Percentiles rank a stretch among this genome's conserved stretches.
Evolutionary conservation across 192 early-diverging fungal species (phyloP).

Genomic region (Cladochytrium replicatum): DNA sequence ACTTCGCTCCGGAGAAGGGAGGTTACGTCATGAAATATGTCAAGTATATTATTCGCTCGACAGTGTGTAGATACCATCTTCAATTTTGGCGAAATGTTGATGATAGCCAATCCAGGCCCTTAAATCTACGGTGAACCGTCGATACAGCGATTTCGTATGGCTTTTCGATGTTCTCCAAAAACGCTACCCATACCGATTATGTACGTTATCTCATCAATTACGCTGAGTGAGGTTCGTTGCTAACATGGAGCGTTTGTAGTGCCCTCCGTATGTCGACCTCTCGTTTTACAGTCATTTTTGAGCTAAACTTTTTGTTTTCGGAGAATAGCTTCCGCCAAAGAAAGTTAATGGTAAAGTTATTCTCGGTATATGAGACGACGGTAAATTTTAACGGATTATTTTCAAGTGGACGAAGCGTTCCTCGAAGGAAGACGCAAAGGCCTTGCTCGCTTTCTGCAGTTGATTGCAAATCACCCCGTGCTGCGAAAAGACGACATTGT

Average conservation of each 20-base stretch:
- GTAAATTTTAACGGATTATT: no score
- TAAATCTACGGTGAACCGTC: constrained; percentile 63
- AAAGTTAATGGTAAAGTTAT: constrained; percentile 60
- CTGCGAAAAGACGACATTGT: constrained; percentile 53
- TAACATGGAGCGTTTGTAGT: constrained; percentile 13
- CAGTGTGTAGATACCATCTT: no score
- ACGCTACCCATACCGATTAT: constrained; percentile 69
- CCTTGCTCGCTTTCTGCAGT: constrained; percentile 60
- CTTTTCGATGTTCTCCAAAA: constrained; percentile 67
- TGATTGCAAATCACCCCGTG: constrained; percentile 65
- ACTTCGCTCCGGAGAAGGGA: constrained; percentile 45
- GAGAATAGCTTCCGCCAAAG: constrained; percentile 77
- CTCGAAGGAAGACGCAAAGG: constrained; percentile 60
- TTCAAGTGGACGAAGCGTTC: constrained; percentile 54
- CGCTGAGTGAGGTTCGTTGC: not conserved
- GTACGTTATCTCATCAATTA: constrained; percentile 10
- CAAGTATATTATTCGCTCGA: constrained; percentile 73
- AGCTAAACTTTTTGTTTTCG: not conserved
- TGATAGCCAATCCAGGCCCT: no score
- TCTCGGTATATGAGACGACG: no score
- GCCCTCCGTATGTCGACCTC: constrained; percentile 15
- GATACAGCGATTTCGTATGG: constrained; percentile 91
- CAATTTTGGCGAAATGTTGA: no score
- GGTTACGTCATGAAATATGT: constrained; percentile 72
- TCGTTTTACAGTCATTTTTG: no score